Evolutionary conservation across 169 alveolate genomes (phyloP).

Genomic region (Plasmodium knowlesi): DNA sequence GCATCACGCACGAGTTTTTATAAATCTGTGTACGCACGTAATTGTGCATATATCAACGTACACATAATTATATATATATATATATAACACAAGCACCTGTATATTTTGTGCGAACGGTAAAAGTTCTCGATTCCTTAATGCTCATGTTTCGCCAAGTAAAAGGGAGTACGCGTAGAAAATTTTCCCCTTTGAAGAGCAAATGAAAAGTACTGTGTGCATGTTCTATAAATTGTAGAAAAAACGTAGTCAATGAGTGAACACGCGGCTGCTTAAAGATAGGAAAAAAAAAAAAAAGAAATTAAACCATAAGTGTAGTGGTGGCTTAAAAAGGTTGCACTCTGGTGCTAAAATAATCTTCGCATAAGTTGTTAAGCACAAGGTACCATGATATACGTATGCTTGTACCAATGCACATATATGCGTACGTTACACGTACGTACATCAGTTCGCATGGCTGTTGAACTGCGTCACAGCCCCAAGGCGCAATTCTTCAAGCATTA

Average conservation of each 20-base stretch:
- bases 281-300: neutral
- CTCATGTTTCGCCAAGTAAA: neutral
- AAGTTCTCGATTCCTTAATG: neutral
- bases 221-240: neutral
- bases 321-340: neutral
- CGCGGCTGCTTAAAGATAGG: neutral
- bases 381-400: neutral
- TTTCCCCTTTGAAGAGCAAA: neutral
- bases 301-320: neutral
- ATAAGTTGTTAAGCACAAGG: neutral
- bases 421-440: constrained; percentile 5
- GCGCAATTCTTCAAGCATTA: constrained; percentile 1
- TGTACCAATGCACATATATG: neutral
- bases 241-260: neutral
- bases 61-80: neutral
- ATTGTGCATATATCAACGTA: neutral
- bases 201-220: constrained; percentile 2
- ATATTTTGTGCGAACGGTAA: neutral
- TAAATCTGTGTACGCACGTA: neutral
- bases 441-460: neutral
- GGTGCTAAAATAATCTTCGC: neutral
- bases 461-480: neutral
- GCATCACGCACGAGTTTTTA: neutral
- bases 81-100: neutral
- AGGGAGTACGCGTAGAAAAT: neutral